Evolutionary conservation across 306 rosid species (phyloP).

Genomic region (Prunus mongolica): DNA sequence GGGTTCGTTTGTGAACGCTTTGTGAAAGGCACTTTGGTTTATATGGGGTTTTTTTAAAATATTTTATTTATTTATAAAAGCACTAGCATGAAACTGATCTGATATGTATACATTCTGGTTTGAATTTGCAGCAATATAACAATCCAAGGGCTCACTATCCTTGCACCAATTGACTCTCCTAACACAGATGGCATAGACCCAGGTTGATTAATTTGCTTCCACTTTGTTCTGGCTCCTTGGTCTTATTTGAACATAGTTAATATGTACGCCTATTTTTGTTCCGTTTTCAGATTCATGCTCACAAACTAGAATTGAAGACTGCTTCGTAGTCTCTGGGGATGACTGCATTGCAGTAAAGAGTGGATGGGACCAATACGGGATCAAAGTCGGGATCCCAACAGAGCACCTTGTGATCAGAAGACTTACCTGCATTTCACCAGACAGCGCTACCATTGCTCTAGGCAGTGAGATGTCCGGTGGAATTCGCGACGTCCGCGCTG

Average conservation of each 20-base stretch:
- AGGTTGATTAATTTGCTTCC: constrained; percentile 24
- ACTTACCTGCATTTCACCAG: constrained; percentile 56
- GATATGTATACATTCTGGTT: not conserved
- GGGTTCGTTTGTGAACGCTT: no score
- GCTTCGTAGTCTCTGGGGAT: constrained; percentile 68
- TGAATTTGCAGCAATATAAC: constrained; percentile 40
- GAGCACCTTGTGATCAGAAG: constrained; percentile 45
- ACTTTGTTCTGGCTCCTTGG: not conserved
- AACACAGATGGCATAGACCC: constrained; percentile 86
- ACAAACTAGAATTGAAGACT: constrained; percentile 47
- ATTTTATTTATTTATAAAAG: no score
- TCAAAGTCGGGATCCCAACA: constrained; percentile 57
- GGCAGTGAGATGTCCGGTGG: constrained; percentile 98
- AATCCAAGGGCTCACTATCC: constrained; percentile 50
- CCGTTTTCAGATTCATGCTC: constrained; percentile 54
- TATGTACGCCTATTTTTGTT: not conserved
- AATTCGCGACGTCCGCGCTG: constrained; percentile 57
- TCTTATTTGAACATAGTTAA: not conserved
- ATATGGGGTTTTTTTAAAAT: no score
- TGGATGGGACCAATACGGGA: constrained; percentile 70
- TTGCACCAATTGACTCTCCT: constrained; percentile 64
- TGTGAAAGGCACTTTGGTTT: no score
- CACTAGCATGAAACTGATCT: no score
- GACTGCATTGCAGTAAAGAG: constrained; percentile 69
- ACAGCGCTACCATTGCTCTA: constrained; percentile 61